These are phyloP conservation scores for Panicum virgatum DNA, from an alignment of 202 grass and related monocot genomes.

Conservation along the genomic window DNA sequence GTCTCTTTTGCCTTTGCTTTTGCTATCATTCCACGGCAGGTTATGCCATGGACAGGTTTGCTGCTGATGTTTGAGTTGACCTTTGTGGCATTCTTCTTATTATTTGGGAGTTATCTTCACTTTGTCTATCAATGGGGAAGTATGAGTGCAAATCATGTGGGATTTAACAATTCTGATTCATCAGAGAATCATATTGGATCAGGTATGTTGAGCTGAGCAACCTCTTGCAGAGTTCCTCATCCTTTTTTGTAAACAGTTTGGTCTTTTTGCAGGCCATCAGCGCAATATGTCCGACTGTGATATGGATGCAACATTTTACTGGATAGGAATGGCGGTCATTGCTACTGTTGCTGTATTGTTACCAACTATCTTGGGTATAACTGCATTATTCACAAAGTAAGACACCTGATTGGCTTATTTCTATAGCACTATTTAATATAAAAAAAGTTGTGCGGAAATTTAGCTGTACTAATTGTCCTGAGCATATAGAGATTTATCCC, in stretches of 20 bases:
- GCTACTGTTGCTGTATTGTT: constrained; percentile 57
- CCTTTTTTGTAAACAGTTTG: constrained; percentile 15
- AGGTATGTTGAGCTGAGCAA: constrained; percentile 44
- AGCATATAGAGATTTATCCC: neutral
- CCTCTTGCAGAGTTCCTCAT: constrained; percentile 10
- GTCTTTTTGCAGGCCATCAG: constrained; percentile 61
- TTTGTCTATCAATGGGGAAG: constrained; percentile 71
- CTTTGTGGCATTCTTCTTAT: constrained; percentile 70
- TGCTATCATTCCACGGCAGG: constrained; percentile 65
- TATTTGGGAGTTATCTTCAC: constrained; percentile 73
- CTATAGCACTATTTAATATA: neutral
- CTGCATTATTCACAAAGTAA: constrained; percentile 88
- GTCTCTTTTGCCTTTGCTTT: constrained; percentile 78
- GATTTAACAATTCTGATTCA: constrained; percentile 46
- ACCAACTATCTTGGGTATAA: constrained; percentile 72
- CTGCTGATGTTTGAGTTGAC: constrained; percentile 82
- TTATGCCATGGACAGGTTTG: constrained; percentile 89
- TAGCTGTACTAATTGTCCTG: neutral
- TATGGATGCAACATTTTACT: constrained; percentile 55
- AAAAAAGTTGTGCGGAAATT: neutral
- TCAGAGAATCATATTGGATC: constrained; percentile 57
- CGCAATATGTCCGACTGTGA: constrained; percentile 56
- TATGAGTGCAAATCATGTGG: constrained; percentile 54
- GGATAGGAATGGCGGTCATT: constrained; percentile 72
- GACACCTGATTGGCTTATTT: constrained; percentile 18